Evolutionary conservation across 1,284 basidiomycete genomes (phyloP).

Genomic region (Tylopilus microsporus): DNA sequence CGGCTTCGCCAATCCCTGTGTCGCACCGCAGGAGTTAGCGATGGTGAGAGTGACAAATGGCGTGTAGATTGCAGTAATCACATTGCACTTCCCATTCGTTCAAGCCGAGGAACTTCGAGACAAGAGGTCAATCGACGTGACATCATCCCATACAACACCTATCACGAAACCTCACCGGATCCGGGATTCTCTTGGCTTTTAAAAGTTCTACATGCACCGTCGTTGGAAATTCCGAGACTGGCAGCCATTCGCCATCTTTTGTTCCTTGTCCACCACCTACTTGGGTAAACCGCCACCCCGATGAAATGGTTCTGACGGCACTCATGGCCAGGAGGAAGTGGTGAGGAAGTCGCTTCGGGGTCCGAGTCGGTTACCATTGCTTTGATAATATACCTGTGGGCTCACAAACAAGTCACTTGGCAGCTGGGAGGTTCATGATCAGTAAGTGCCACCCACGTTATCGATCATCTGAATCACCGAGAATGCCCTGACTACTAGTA

Average conservation of each 20-base stretch:
- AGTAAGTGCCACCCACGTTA: neutral
- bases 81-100: conserved; percentile 89
- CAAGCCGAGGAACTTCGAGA: conserved; percentile 59
- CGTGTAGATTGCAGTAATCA: conserved; percentile 24
- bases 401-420: neutral
- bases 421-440: neutral
- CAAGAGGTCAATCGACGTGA: conserved; percentile 2
- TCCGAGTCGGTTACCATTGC: neutral
- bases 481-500: no score
- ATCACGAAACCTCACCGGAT: conserved; percentile 56
- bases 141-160: neutral
- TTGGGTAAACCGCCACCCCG: conserved; percentile 66
- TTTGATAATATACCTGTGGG: neutral
- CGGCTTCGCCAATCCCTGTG: conserved; percentile 79
- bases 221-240: conserved; percentile 65
- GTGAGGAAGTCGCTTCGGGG: neutral
- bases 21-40: conserved; percentile 1
- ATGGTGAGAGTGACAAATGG: conserved; percentile 13
- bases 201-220: conserved; percentile 82
- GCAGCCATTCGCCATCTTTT: conserved; percentile 62
- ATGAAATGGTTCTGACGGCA: conserved; percentile 23
- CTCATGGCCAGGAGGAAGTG: conserved; percentile 20
- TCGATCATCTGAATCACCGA: neutral
- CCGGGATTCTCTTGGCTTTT: conserved; percentile 65
- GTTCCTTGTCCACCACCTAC: conserved; percentile 57